Conservation (phyloP, 176 grass and related monocot genomes). For the Metroxylon sagu region DNA sequence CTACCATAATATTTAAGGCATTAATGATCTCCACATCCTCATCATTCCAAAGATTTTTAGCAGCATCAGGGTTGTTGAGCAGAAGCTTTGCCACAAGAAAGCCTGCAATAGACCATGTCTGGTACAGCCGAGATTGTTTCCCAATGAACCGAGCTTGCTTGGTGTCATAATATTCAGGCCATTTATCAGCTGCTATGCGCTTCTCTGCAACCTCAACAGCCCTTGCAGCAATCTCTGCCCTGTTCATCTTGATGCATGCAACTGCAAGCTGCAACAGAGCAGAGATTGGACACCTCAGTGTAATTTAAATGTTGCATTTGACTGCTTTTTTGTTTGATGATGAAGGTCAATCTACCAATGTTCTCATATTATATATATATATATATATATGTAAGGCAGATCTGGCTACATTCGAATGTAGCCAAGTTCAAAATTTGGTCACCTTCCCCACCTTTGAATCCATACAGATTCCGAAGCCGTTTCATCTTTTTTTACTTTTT, state of each 20-base stretch:
- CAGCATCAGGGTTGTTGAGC: constrained; percentile 65
- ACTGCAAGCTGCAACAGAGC: constrained; percentile 53
- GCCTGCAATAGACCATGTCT: constrained; percentile 83
- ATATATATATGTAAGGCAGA: no score
- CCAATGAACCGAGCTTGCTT: constrained; percentile 73
- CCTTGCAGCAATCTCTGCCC: constrained; percentile 68
- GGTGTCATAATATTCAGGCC: constrained; percentile 89
- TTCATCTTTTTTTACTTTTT: no score
- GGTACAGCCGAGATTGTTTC: constrained; percentile 66
- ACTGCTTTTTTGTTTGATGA: no score
- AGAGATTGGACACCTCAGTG: background rate
- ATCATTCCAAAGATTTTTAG: constrained; percentile 73
- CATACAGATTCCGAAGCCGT: no score
- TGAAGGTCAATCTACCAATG: no score
- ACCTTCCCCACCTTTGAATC: no score
- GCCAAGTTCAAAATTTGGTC: no score
- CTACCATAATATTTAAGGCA: constrained; percentile 50
- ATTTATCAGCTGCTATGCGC: constrained; percentile 56
- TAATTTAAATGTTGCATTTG: background rate
- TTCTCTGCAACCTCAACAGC: constrained; percentile 66
- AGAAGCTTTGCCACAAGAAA: constrained; percentile 67
- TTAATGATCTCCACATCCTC: constrained; percentile 81
- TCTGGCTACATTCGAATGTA: no score
- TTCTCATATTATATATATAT: no score
- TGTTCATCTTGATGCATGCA: constrained; percentile 83